Evolutionary conservation across 1,284 basidiomycete species (phyloP).

Genomic region (Trichosporon coremiiforme): DNA sequence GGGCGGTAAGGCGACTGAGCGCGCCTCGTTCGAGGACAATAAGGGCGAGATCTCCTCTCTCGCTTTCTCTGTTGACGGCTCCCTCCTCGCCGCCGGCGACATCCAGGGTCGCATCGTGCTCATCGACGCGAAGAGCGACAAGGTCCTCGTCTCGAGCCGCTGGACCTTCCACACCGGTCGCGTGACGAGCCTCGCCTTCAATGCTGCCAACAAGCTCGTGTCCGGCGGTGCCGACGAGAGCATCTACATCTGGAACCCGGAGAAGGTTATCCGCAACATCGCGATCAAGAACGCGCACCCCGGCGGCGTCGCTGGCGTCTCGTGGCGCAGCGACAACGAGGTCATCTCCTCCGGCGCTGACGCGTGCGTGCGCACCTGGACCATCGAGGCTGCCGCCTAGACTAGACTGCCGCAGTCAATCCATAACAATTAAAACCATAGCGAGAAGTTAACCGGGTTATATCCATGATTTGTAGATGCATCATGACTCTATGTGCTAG

Average conservation of each 20-base stretch:
- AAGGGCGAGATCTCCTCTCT: constrained; percentile 73
- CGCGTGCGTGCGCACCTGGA: constrained; percentile 75
- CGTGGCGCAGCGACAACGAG: constrained; percentile 69
- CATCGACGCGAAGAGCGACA: constrained; percentile 66
- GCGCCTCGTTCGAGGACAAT: constrained; percentile 66
- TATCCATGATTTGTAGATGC: constrained; percentile 5
- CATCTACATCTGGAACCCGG: constrained; percentile 84
- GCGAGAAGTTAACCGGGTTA: background rate
- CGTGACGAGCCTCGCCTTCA: constrained; percentile 78
- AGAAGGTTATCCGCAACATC: constrained; percentile 74
- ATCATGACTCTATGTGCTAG: background rate
- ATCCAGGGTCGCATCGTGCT: constrained; percentile 57
- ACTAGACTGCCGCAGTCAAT: background rate
- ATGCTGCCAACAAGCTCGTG: constrained; percentile 70
- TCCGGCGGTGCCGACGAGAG: constrained; percentile 90
- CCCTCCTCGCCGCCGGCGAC: constrained; percentile 76
- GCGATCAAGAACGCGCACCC: constrained; percentile 81
- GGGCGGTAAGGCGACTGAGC: constrained; percentile 33
- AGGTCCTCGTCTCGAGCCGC: constrained; percentile 67
- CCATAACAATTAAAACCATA: background rate
- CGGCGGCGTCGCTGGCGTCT: constrained; percentile 76
- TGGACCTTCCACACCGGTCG: constrained; percentile 90
- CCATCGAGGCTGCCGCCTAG: constrained; percentile 15
- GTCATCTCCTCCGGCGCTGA: constrained; percentile 80
- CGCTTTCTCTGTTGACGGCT: constrained; percentile 77